Evolutionary conservation across 1,284 basidiomycete genomes (phyloP), one percentile per base, ranked within the genome.

Genomic region (Gomphus sp.): DNA sequence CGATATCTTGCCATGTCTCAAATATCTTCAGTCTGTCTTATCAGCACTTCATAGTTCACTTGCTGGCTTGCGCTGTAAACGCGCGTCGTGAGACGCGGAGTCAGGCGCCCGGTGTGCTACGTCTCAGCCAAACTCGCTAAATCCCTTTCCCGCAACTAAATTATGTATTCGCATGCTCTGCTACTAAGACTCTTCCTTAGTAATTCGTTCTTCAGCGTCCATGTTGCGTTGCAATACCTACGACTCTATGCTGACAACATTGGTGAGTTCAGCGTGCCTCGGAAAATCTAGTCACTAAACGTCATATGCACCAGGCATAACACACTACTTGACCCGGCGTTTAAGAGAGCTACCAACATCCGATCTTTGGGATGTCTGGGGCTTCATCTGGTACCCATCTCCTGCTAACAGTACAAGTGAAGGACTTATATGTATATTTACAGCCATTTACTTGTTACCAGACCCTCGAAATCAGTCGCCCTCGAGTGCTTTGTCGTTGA

Each of bases 331-430:
- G 62, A 93, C 93, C 52, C 80, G 85, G 61, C 81, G 93, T 63
- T 84, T 98, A 68, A 79, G 81, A 63, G 81, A 85, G 60, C 82
- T 94, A 68, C 84, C 89, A 62, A 81, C 82, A 18, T 78, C 85
- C 59, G 92, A 98, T 65, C 78, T 98, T 60, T 85, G 89, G 67
- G 94, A 96, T 72, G 93, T 96, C 66, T 98, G 95, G 94, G 93
- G 93, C 22, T 95, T 97, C 71, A 82, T 98, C 71, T 97, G 93
- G 93, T 95, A 67, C 71, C 70, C 68, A 16, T 53, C 49, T 43
- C 62, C 58, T 48, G 59, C 33, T 25, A n/a, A 37, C 9, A 49
- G 9, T 28, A 11, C 12, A 25, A 43, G 47, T 14, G 28, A 14
- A 37, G n/a, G 11, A 18, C 18, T 22, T 57, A 31, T 37, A 57